A percentile compares a stretch with the other conserved stretches of the same genome.
Conservation (phyloP, 371 early-diverging fungal species). For the Lichtheimia ornata region DNA sequence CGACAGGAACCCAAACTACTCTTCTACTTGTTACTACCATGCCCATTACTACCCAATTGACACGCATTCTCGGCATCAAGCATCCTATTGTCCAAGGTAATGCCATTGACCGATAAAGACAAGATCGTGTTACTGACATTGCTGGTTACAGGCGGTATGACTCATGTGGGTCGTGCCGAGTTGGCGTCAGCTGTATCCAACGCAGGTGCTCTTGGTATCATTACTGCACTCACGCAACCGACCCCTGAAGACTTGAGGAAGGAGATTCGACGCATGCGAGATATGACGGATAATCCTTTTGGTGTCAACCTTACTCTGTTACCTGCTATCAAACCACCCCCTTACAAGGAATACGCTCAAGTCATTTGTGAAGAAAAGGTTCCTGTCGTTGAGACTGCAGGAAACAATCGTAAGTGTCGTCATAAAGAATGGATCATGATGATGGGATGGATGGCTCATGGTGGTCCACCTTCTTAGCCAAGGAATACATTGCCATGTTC, state of each 20-base stretch:
- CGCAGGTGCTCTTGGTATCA: slow-evolving; percentile 94
- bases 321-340: slow-evolving; percentile 73
- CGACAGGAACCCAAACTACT: neutral
- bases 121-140: neutral
- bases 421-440: neutral
- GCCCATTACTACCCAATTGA: neutral
- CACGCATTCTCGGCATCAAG: neutral
- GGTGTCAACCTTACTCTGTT: slow-evolving; percentile 77
- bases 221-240: slow-evolving; percentile 86
- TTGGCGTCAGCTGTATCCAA: slow-evolving; percentile 91
- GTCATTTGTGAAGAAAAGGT: slow-evolving; percentile 79
- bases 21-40: neutral
- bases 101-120: too few species aligned
- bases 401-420: slow-evolving; percentile 62
- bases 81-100: slow-evolving; percentile 1
- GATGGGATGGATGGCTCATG: neutral
- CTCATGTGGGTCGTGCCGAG: slow-evolving; percentile 71
- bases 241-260: slow-evolving; percentile 78
- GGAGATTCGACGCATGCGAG: slow-evolving; percentile 74
- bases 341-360: slow-evolving; percentile 74
- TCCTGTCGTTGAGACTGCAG: slow-evolving; percentile 79
- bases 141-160: slow-evolving; percentile 16
- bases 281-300: slow-evolving; percentile 77
- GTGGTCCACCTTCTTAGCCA: neutral
- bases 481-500: slow-evolving; percentile 68